Percentiles rank a stretch among this genome's conserved stretches.
Conservation (phyloP, 1,139 yeast genomes). For the Magnusiomyces ingens region DNA sequence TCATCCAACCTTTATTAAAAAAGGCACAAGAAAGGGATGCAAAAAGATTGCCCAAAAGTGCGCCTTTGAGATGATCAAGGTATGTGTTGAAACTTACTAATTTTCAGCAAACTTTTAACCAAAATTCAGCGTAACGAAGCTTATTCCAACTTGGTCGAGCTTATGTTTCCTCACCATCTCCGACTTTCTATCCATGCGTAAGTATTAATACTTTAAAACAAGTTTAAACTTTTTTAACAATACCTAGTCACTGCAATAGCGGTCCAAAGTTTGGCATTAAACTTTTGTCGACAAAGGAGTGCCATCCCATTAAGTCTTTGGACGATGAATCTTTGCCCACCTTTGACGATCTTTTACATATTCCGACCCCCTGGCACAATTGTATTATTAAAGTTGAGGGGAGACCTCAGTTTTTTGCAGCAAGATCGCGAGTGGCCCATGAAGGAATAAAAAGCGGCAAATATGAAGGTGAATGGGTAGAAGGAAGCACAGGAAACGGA, state of each 20-base stretch:
- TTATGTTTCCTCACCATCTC: conserved; percentile 14
- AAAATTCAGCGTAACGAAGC: conserved; percentile 14
- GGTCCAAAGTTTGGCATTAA: conserved; percentile 17
- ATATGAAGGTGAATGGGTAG: conserved; percentile 13
- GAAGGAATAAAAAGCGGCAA: conserved; percentile 10
- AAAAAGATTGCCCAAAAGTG: conserved; percentile 15
- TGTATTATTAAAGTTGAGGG: conserved; percentile 13
- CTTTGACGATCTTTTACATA: conserved; percentile 16
- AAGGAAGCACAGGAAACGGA: conserved; percentile 10
- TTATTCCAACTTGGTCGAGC: conserved; percentile 16
- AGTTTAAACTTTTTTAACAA: too few relatives aligned
- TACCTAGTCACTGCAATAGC: conserved; percentile 11
- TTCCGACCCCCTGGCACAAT: conserved; percentile 18
- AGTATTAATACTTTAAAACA: too few relatives aligned
- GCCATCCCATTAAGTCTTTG: conserved; percentile 11
- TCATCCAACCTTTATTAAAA: conserved; percentile 8
- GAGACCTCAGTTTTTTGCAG: conserved; percentile 8
- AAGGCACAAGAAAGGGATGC: conserved; percentile 10
- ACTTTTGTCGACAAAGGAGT: conserved; percentile 13
- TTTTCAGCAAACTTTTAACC: too few relatives aligned
- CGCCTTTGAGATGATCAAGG: conserved; percentile 17
- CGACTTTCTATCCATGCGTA: conserved; percentile 17
- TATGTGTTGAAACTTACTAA: too few relatives aligned
- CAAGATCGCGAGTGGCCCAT: conserved; percentile 13
- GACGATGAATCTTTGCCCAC: conserved; percentile 10